These are phyloP conservation scores for Zygosaccharomyces gambellarensis DNA, from an alignment of 805 yeast genomes.

Conservation along the genomic window DNA sequence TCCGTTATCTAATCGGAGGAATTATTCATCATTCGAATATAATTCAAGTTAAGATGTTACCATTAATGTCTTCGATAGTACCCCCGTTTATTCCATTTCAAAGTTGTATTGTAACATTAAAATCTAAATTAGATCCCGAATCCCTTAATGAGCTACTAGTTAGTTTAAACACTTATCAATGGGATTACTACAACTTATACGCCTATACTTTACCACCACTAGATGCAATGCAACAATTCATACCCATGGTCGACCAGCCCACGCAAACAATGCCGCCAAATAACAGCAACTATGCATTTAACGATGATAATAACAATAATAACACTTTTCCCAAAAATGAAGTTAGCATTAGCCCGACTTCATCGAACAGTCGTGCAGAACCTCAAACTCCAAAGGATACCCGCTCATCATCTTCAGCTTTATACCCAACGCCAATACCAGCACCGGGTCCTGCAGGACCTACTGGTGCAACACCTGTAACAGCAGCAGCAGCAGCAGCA, in stretches of 20 bases:
- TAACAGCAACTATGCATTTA: neutral
- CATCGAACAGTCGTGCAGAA: neutral
- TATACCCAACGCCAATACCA: slow-evolving; percentile 6
- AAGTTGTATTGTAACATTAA: slow-evolving; percentile 29
- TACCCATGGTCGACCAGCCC: neutral
- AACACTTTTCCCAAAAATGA: neutral
- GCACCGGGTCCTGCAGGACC: neutral
- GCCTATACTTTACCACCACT: slow-evolving; percentile 26
- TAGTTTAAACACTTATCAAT: slow-evolving; percentile 29
- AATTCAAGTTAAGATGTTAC: slow-evolving; percentile 29
- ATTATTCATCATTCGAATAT: slow-evolving; percentile 31
- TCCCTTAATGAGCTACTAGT: slow-evolving; percentile 25
- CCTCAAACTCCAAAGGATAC: neutral
- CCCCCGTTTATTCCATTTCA: slow-evolving; percentile 34
- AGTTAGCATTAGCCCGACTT: neutral
- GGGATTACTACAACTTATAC: slow-evolving; percentile 31
- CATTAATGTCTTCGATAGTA: slow-evolving; percentile 30
- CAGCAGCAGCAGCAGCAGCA: slow-evolving; percentile 2
- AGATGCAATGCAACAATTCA: slow-evolving; percentile 3
- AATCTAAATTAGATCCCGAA: slow-evolving; percentile 15
- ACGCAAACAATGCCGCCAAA: neutral
- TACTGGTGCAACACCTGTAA: neutral
- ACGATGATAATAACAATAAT: no score
- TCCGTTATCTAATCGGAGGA: slow-evolving; percentile 33
- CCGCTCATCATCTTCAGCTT: slow-evolving; percentile 1